These are phyloP conservation scores for Austroboletus eburneus DNA, from an alignment of 768 basidiomycete species.

Conservation along the genomic window DNA sequence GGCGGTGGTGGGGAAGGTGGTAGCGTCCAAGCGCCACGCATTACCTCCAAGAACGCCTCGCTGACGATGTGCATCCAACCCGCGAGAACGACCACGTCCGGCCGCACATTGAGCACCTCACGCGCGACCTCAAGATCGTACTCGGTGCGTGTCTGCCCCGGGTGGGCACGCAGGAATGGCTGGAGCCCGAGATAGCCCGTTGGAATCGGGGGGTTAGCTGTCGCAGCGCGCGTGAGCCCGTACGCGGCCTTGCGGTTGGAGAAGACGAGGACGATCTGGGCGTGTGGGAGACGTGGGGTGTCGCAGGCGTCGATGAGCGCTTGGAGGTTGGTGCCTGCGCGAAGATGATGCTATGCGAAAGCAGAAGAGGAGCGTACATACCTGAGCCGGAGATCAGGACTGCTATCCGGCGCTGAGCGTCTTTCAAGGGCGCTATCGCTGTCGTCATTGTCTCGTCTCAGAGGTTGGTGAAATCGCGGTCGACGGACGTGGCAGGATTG, in stretches of 20 bases:
- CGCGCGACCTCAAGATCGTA: conserved; percentile 82
- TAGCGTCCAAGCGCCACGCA: conserved; percentile 40
- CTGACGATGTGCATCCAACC: conserved; percentile 99
- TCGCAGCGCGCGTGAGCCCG: conserved; percentile 76
- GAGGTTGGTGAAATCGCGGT: too few relatives aligned
- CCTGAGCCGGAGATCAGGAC: conserved; percentile 65
- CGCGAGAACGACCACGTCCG: conserved; percentile 90
- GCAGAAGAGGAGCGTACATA: conserved; percentile 16
- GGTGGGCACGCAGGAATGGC: conserved; percentile 72
- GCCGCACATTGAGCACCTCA: conserved; percentile 55
- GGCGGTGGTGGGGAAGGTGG: not conserved
- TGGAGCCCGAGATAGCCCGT: conserved; percentile 82
- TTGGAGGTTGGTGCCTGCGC: conserved; percentile 88
- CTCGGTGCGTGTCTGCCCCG: conserved; percentile 70
- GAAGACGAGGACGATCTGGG: conserved; percentile 74
- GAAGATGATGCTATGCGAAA: not conserved
- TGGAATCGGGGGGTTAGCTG: conserved; percentile 71
- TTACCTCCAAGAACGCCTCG: conserved; percentile 69
- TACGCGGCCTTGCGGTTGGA: conserved; percentile 92
- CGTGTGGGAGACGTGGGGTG: conserved; percentile 67
- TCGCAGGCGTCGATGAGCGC: conserved; percentile 87
- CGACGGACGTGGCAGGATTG: conserved; percentile 3
- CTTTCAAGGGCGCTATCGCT: not conserved
- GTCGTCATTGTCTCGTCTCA: not conserved
- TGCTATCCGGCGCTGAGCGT: conserved; percentile 13